Conservation (phyloP, 306 rosid species). For the Cucumis sativus region Cucumber_9930_V3 NC_026657.2:24598501-24599000, state of each 20-base stretch:
- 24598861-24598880: slow-evolving; percentile 37
- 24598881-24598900: slow-evolving; percentile 36
- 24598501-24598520: no score
- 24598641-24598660: not conserved
- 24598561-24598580: not conserved
- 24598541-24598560: not conserved
- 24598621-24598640: not conserved
- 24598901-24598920: slow-evolving; percentile 55
- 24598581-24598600: not conserved
- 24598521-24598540: no score
- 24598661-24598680: not conserved
- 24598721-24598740: slow-evolving; percentile 20
- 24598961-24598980: slow-evolving; percentile 75
- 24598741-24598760: slow-evolving; percentile 39
- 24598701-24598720: not conserved
- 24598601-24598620: not conserved
- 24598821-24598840: slow-evolving; percentile 64
- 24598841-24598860: slow-evolving; percentile 56
- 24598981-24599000: slow-evolving; percentile 99
- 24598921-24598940: slow-evolving; percentile 16
- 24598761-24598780: slow-evolving; percentile 60
- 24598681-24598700: not conserved
- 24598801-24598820: slow-evolving; percentile 18
- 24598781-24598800: slow-evolving; percentile 39
- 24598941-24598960: slow-evolving; percentile 80